Evolutionary conservation across 163 green algal genomes (phyloP).

Genomic region (Dunaliella salina): DNA sequence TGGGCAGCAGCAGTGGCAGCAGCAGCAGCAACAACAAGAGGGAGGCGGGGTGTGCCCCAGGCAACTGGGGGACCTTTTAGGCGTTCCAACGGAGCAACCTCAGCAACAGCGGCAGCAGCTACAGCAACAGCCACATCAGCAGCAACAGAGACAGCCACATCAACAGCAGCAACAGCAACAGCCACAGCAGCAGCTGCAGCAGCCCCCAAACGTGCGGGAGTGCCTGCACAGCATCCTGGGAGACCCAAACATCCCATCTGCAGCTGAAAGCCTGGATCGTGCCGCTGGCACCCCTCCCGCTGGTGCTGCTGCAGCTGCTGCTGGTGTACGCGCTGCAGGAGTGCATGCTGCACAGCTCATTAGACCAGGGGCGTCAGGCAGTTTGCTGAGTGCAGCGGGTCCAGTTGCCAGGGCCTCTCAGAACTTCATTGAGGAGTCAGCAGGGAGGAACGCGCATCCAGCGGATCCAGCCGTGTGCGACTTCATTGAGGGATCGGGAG

Average conservation of each 20-base stretch:
- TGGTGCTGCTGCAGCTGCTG: background rate
- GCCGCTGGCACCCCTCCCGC: background rate
- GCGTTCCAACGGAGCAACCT: no score
- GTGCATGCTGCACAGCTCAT: background rate
- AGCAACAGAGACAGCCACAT: background rate
- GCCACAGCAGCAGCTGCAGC: background rate
- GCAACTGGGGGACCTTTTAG: background rate
- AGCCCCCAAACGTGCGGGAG: background rate
- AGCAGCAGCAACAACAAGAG: background rate
- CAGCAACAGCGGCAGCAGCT: background rate
- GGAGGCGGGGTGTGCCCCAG: background rate
- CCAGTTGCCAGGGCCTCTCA: background rate
- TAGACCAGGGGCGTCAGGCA: no score
- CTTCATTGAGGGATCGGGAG: no score
- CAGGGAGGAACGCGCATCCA: background rate
- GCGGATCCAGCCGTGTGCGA: background rate
- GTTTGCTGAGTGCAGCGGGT: no score
- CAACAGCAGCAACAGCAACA: background rate
- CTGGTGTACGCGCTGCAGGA: background rate
- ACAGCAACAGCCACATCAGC: background rate
- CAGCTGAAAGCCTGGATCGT: background rate
- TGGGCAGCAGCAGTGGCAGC: background rate
- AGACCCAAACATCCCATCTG: background rate
- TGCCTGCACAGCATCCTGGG: background rate
- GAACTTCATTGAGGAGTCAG: no score